Evolutionary conservation across 345 rosid species (phyloP).

Genomic region (Brassica napus): Da-Ae NC_063446.1:28752001-28752500

Average conservation of each 20-base stretch:
- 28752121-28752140: constrained; percentile 54
- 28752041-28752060: constrained; percentile 48
- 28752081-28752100: constrained; percentile 73
- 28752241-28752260: constrained; percentile 52
- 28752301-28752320: background rate
- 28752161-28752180: constrained; percentile 59
- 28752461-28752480: constrained; percentile 56
- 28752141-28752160: constrained; percentile 47
- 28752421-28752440: constrained; percentile 40
- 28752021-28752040: constrained; percentile 57
- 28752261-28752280: background rate
- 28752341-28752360: constrained; percentile 52
- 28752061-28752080: constrained; percentile 50
- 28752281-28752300: background rate
- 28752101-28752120: constrained; percentile 35
- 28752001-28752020: constrained; percentile 66
- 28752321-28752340: constrained; percentile 48
- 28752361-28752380: constrained; percentile 49
- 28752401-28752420: constrained; percentile 48
- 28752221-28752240: constrained; percentile 60
- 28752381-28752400: constrained; percentile 38
- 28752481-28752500: constrained; percentile 56
- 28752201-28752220: constrained; percentile 40
- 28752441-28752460: constrained; percentile 65
- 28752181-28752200: constrained; percentile 64